Evolutionary conservation across 345 rosid species (phyloP).

Genomic region (Rhodamnia rubescens): DNA sequence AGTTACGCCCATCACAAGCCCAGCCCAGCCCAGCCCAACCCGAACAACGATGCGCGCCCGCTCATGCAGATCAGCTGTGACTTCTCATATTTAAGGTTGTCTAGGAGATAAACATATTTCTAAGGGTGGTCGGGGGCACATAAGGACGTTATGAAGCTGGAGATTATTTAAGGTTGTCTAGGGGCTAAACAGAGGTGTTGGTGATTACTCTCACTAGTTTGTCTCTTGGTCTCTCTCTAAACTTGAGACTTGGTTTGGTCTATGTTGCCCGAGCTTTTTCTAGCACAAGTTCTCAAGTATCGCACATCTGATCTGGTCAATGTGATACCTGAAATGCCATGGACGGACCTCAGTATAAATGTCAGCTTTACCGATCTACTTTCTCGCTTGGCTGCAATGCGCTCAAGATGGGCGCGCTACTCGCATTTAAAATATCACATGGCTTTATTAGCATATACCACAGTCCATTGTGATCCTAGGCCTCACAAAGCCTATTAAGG

Average conservation of each 20-base stretch:
- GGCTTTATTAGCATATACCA: no score
- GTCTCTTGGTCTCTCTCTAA: not conserved
- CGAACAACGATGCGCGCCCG: not conserved
- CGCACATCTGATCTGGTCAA: not conserved
- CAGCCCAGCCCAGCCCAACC: not conserved
- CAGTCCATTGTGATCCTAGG: not conserved
- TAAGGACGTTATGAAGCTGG: rapidly evolving
- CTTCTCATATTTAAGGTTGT: no score
- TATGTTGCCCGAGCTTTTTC: not conserved
- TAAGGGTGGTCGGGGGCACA: no score
- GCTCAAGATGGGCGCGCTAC: no score
- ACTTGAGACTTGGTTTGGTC: not conserved
- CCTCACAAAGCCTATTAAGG: no score
- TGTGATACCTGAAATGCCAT: not conserved
- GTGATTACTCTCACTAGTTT: not conserved
- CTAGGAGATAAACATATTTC: no score
- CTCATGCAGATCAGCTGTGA: not conserved
- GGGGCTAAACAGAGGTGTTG: no score
- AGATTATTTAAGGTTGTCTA: no score
- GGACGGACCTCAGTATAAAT: not conserved
- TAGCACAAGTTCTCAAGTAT: not conserved
- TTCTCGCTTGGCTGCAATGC: no score
- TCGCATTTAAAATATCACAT: no score
- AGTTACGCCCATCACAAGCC: not conserved
- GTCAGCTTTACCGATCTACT: not conserved